These are phyloP conservation scores for Cytospora paraplurivora DNA, from an alignment of 2,329 filamentous ascomycete genomes.

Conservation along the genomic window DNA sequence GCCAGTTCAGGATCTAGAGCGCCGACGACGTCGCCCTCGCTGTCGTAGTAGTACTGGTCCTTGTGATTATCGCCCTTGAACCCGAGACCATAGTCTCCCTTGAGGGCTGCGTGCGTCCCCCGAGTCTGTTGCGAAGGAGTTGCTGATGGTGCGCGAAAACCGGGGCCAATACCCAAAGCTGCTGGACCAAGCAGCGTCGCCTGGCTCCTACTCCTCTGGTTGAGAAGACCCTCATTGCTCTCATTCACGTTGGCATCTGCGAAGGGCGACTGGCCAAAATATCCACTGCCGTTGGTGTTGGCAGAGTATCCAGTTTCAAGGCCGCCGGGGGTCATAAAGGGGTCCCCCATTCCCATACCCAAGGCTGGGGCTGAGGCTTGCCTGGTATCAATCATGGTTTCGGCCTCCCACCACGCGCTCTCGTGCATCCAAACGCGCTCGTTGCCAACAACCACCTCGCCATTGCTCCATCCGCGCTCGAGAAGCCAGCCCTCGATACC, in stretches of 20 bases:
- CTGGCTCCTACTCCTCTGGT: constrained; percentile 60
- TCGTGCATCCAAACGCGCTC: constrained; percentile 97
- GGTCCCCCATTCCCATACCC: constrained; percentile 33
- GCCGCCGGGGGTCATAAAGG: constrained; percentile 50
- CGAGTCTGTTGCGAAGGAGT: constrained; percentile 47
- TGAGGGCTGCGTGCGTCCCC: constrained; percentile 56
- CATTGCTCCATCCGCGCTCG: constrained; percentile 97
- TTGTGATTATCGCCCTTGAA: constrained; percentile 75
- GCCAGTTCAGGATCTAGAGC: constrained; percentile 77
- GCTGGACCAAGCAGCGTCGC: constrained; percentile 48
- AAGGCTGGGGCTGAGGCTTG: constrained; percentile 65
- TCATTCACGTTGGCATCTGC: constrained; percentile 64
- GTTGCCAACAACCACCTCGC: constrained; percentile 86
- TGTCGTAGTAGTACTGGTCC: constrained; percentile 69
- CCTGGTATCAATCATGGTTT: constrained; percentile 78
- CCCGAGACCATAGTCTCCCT: constrained; percentile 88
- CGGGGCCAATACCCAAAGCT: constrained; percentile 34
- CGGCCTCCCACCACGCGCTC: constrained; percentile 94
- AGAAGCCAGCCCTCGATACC: constrained; percentile 93
- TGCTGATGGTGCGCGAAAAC: constrained; percentile 57
- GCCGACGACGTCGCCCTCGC: constrained; percentile 67
- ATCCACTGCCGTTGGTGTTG: constrained; percentile 58
- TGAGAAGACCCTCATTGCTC: constrained; percentile 72
- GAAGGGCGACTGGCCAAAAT: constrained; percentile 64
- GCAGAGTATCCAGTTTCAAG: constrained; percentile 75